Evolutionary conservation across 192 early-diverging fungal genomes (phyloP), one percentile per base, ranked within the genome.

Genomic region (Podila epicladia): DNA sequence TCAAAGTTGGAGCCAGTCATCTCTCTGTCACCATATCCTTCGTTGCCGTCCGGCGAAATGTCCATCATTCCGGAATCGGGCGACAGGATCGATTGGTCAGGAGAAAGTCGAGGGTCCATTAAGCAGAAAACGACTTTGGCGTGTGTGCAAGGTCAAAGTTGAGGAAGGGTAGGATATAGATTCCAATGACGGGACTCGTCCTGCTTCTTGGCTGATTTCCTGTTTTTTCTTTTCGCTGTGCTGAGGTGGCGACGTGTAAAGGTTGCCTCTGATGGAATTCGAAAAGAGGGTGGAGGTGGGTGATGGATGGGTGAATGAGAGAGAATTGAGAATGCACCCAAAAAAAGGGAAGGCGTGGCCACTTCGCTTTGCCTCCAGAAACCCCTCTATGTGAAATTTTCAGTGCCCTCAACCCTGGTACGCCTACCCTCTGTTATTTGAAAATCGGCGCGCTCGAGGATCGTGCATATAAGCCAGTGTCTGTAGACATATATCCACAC

Each of bases 51-150:
- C 17, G 65, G 29, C n/a, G 63, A 62, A 26, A 69, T 73, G 55
- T 80, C 77, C 77, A 80, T 80, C 57, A 67, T 64, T 73, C 69
- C 67, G 28, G 69, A 66, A 62, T 62, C 37, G 17, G 75, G 68
- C n/a, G 69, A 64, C n/a, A 55, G 64, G 20, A 55, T 61, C 6
- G 69, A 65, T n/a, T 32, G 67, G 67, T 75, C 73, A 19, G 73
- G 73, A 4, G 73, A 75, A 48, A 75, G 73, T 48, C 73, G 73
- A 64, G 73, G 73, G 73, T 75, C 73, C 73, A 75, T 75, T 26
- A 15, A 3, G 41, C 41, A 17, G 41, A 45, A 45, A 64, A 67
- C 33, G 45, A 9, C 8, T 22, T n/a, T 35, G 13, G 26, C 24
- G 17, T 55, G 31, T 5, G 63, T 17, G 28, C 3, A 3, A 29